phyloP scores from a whole-genome alignment of 352 stramenopile genomes.

The Phytophthora fragariae region DNA sequence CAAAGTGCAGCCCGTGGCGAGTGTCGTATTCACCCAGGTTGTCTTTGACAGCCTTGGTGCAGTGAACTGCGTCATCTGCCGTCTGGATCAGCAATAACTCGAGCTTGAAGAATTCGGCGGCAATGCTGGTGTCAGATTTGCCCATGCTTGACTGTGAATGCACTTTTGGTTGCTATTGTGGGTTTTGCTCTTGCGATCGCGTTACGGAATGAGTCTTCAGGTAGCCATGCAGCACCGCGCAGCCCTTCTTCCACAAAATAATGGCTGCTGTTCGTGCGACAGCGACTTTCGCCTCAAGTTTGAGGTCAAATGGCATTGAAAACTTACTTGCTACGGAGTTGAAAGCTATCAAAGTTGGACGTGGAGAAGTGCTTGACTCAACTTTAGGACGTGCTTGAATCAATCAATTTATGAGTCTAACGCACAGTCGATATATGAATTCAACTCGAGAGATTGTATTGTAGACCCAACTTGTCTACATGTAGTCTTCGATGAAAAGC shows the following conservation, averaged over 20 bases:
- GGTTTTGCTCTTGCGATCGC: constrained; percentile 15
- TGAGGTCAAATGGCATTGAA: too few species aligned
- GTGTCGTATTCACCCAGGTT: constrained; percentile 31
- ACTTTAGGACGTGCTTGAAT: too few species aligned
- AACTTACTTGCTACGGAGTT: too few species aligned
- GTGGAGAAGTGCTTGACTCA: too few species aligned
- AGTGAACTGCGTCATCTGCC: constrained; percentile 25
- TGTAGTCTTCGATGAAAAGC: too few species aligned
- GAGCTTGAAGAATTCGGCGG: constrained; percentile 31
- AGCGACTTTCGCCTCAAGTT: neutral
- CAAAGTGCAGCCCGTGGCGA: constrained; percentile 26
- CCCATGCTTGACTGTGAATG: constrained; percentile 9
- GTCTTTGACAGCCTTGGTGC: constrained; percentile 27
- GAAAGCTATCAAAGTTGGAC: too few species aligned
- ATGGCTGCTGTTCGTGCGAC: neutral
- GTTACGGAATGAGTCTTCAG: constrained; percentile 22
- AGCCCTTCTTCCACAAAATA: neutral
- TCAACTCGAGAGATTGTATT: too few species aligned
- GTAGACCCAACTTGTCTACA: too few species aligned
- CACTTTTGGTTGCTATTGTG: neutral
- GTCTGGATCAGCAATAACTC: constrained; percentile 29
- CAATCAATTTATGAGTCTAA: too few species aligned
- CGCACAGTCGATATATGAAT: too few species aligned
- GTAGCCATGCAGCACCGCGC: neutral
- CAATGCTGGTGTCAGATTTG: constrained; percentile 24